Evolutionary conservation across 257 asterid genomes (phyloP), one percentile per base, ranked within the genome.

Genomic region (Scutellaria baicalensis): DNA sequence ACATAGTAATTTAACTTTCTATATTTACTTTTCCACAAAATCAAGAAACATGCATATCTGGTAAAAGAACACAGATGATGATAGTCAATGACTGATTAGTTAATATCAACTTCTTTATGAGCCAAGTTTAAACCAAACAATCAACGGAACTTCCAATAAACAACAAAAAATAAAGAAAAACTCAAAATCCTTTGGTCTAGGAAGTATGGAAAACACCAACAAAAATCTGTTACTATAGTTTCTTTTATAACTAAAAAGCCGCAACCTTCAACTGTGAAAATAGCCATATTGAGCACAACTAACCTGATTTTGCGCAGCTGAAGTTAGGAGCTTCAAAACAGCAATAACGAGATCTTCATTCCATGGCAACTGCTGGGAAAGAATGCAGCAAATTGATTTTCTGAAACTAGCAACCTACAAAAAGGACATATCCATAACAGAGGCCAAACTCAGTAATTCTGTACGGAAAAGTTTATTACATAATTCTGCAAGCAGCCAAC

Each of bases 251-350:
- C 10, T 65, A 48, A 27, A 35, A 39, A 57, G 8, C 13, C 13
- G 43, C 65, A 70, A 45, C 23, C 39, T 60, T 64, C 33, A 45
- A 59, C 57, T 16, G 20, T 43, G 55, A 38, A 39, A 45, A 45
- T 59, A 20, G 59, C 36, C 69, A 58, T 60, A 71, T 13, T 60
- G 36, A 63, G 71, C 47, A 74, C 61, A 64, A 66, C 68, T 62
- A 75, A 87, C 99, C 96, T 91, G 96, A 82, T 79, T 74, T 36
- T 55, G 78, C 55, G 97, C 96, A 80, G 96, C 89, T 18, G 82
- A 86, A 59, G 89, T 81, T 68, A 94, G 89, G 81, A 94, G 72
- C 70, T 81, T 76, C 80, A 89, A 82, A 33, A 84, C 76, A 76
- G 90, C 83, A 71, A 85, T 69, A 59, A 76, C 35, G 64, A 91